These are phyloP conservation scores for Batrachochytrium dendrobatidis DNA, from an alignment of 371 early-diverging fungal species.

Conservation along the genomic window DNA sequence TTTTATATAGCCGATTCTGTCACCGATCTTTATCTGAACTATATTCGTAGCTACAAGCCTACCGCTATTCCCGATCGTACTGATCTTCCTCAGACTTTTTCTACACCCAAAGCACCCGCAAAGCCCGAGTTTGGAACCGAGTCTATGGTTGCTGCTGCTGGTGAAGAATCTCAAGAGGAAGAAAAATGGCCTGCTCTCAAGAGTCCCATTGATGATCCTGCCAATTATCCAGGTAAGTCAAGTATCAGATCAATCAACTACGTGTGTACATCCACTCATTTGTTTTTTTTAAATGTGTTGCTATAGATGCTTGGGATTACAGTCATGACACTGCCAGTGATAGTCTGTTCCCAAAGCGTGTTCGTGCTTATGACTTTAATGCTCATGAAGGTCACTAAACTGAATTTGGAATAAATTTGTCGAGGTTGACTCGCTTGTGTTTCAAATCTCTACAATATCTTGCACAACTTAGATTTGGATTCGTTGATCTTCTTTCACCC, in stretches of 20 bases:
- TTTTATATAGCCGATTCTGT: slow-evolving; percentile 26
- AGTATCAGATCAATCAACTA: not conserved
- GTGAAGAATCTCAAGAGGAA: slow-evolving; percentile 29
- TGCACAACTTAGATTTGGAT: not conserved
- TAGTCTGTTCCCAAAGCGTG: slow-evolving; percentile 12
- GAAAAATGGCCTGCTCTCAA: slow-evolving; percentile 38
- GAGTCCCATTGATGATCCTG: slow-evolving; percentile 41
- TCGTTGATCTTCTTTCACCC: too few species aligned
- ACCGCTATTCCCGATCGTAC: slow-evolving; percentile 23
- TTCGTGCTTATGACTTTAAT: slow-evolving; percentile 14
- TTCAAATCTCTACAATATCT: not conserved
- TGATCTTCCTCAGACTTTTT: slow-evolving; percentile 28
- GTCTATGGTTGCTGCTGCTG: slow-evolving; percentile 10
- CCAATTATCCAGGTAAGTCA: slow-evolving; percentile 34
- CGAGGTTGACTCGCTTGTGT: not conserved
- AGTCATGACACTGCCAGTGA: slow-evolving; percentile 25
- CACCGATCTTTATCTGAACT: slow-evolving; percentile 31
- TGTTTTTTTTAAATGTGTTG: not conserved
- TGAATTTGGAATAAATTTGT: slow-evolving; percentile 1
- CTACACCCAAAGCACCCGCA: slow-evolving; percentile 32
- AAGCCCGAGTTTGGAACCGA: slow-evolving; percentile 27
- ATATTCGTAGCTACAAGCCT: slow-evolving; percentile 32
- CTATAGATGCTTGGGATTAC: slow-evolving; percentile 28
- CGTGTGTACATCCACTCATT: not conserved
- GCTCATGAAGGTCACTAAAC: slow-evolving; percentile 12